Evolutionary conservation across 2,329 filamentous ascomycete genomes (phyloP).

Genomic region (Ophiobolus disseminans): DNA sequence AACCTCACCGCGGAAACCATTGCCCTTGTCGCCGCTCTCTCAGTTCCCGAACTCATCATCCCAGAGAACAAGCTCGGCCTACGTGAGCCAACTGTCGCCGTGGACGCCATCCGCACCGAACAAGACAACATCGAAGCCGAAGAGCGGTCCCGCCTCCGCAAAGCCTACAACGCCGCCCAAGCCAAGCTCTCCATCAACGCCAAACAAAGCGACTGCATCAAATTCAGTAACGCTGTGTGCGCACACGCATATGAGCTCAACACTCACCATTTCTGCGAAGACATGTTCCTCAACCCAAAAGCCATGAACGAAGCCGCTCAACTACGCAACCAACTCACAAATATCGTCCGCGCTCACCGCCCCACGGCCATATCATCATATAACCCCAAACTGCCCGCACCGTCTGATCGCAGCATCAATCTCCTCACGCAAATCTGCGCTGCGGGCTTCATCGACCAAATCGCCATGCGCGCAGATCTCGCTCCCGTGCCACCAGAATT

Average conservation of each 20-base stretch:
- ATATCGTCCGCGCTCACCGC: constrained; percentile 78
- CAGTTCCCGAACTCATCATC: constrained; percentile 86
- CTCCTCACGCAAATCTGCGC: constrained; percentile 90
- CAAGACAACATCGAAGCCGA: constrained; percentile 76
- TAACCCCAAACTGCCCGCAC: constrained; percentile 61
- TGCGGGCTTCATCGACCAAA: constrained; percentile 90
- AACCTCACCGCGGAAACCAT: constrained; percentile 85
- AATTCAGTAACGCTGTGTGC: constrained; percentile 85
- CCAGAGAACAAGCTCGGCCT: constrained; percentile 79
- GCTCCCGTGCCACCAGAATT: constrained; percentile 67
- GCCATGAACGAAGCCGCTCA: constrained; percentile 85
- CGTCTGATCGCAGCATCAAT: constrained; percentile 70
- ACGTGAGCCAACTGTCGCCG: constrained; percentile 54
- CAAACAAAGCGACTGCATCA: constrained; percentile 84
- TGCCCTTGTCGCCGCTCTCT: constrained; percentile 85
- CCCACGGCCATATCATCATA: constrained; percentile 54
- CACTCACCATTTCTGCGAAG: constrained; percentile 75
- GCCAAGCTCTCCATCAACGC: constrained; percentile 78
- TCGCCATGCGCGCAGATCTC: constrained; percentile 91
- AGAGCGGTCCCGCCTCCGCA: constrained; percentile 69
- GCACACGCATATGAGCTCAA: constrained; percentile 67
- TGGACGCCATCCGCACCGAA: constrained; percentile 61
- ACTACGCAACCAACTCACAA: constrained; percentile 81
- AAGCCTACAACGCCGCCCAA: constrained; percentile 74
- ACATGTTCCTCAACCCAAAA: constrained; percentile 87